A percentile compares a stretch with the other conserved stretches of the same genome.
Conservation (phyloP, 352 stramenopile species). For the Globisporangium mamillatum region DNA sequence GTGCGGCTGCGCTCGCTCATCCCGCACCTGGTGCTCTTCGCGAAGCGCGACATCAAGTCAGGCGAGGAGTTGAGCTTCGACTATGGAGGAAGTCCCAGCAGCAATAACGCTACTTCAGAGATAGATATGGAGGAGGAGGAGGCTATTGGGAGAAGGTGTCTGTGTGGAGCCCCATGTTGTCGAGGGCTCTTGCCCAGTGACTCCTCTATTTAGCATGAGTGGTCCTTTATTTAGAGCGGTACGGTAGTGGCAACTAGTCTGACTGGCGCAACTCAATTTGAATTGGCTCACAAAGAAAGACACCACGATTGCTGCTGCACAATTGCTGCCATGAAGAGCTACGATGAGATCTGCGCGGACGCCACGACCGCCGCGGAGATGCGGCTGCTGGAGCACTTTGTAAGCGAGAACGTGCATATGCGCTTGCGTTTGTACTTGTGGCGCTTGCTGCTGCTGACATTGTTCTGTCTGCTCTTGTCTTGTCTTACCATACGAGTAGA, state of each 20-base stretch:
- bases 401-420: slow-evolving; percentile 10
- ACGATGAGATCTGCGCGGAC: slow-evolving; percentile 65
- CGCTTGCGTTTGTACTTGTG: not conserved
- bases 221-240: not conserved
- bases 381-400: slow-evolving; percentile 71
- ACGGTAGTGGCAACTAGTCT: not conserved
- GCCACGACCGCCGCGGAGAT: slow-evolving; percentile 57
- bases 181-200: slow-evolving; percentile 33
- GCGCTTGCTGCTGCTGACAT: not conserved
- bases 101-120: not conserved
- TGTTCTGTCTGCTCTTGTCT: not conserved
- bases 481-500: slow-evolving; percentile 24
- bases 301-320: not conserved
- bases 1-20: slow-evolving; percentile 59
- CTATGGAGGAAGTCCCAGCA: slow-evolving; percentile 31
- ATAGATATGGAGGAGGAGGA: not conserved
- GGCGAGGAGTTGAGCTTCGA: slow-evolving; percentile 63
- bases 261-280: slow-evolving; percentile 1
- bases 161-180: slow-evolving; percentile 28
- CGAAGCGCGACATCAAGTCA: slow-evolving; percentile 22
- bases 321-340: slow-evolving; percentile 31
- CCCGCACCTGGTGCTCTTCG: slow-evolving; percentile 57
- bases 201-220: slow-evolving; percentile 24
- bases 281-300: not conserved
- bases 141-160: slow-evolving; percentile 15